Evolutionary conservation across 139 green algal species (phyloP).

Genomic region (Edaphochlamys debaryana): DNA sequence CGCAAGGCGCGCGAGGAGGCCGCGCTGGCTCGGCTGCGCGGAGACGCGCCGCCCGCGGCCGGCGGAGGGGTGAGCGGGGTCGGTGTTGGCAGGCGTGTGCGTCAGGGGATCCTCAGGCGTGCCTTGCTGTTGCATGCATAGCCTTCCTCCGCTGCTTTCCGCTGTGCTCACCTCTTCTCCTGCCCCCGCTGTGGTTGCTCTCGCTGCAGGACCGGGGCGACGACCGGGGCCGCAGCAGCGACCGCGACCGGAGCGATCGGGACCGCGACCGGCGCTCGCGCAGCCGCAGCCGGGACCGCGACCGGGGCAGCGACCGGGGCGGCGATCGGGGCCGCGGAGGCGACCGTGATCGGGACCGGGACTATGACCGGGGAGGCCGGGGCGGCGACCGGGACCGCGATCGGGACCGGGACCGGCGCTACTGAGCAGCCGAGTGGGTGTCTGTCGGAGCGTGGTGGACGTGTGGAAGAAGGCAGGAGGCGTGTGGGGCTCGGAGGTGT

Average conservation of each 20-base stretch:
- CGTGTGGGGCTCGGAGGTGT: too few relatives aligned
- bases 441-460: background rate
- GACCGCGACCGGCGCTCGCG: constrained; percentile 22
- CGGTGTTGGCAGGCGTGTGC: background rate
- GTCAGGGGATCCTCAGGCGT: too few relatives aligned
- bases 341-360: constrained; percentile 31
- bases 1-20: constrained; percentile 70
- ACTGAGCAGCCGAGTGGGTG: background rate
- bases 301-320: constrained; percentile 4
- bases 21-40: constrained; percentile 74
- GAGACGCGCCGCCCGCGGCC: constrained; percentile 17
- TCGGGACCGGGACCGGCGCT: background rate
- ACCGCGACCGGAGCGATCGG: background rate
- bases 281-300: constrained; percentile 7
- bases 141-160: background rate
- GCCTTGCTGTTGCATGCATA: background rate
- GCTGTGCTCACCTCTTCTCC: background rate
- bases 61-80: background rate
- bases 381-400: background rate
- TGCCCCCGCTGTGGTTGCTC: background rate
- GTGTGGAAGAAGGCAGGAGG: background rate
- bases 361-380: constrained; percentile 13
- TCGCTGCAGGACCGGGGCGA: background rate
- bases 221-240: background rate
- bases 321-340: constrained; percentile 13